These are phyloP conservation scores for Lecanicillium sp. DNA, from an alignment of 2,329 filamentous ascomycete species.

Conservation along the genomic window DNA sequence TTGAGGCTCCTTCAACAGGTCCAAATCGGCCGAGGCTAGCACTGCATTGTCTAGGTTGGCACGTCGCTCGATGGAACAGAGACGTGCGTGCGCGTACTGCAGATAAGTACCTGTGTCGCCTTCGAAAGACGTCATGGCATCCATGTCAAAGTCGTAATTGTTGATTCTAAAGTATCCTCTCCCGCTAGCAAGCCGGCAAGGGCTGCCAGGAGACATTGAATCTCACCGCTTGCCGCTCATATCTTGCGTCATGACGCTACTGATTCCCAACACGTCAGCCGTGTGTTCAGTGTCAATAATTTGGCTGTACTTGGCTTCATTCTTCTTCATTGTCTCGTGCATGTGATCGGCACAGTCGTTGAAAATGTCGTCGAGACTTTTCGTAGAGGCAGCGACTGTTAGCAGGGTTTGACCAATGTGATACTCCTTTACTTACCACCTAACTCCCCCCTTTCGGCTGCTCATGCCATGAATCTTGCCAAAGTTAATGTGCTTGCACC, in stretches of 20 bases:
- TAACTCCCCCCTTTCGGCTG: conserved; percentile 37
- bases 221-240: conserved; percentile 52
- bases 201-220: no score
- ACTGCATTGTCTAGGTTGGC: conserved; percentile 10
- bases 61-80: conserved; percentile 35
- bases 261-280: conserved; percentile 59
- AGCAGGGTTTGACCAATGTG: no score
- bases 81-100: conserved; percentile 60
- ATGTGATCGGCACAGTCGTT: conserved; percentile 54
- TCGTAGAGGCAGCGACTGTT: no score
- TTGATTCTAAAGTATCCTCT: no score
- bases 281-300: conserved; percentile 53
- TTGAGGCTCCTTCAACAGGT: conserved; percentile 25
- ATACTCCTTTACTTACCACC: conserved; percentile 26
- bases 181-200: no score
- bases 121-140: conserved; percentile 65
- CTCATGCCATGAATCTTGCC: conserved; percentile 37
- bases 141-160: conserved; percentile 57
- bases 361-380: conserved; percentile 42
- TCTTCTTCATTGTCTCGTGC: conserved; percentile 63
- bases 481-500: conserved; percentile 33
- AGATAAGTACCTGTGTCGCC: conserved; percentile 67
- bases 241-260: conserved; percentile 65
- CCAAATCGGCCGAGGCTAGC: conserved; percentile 10
- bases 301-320: conserved; percentile 56